Conservation (phyloP, 345 rosid species). For the Populus pruinosa region DNA sequence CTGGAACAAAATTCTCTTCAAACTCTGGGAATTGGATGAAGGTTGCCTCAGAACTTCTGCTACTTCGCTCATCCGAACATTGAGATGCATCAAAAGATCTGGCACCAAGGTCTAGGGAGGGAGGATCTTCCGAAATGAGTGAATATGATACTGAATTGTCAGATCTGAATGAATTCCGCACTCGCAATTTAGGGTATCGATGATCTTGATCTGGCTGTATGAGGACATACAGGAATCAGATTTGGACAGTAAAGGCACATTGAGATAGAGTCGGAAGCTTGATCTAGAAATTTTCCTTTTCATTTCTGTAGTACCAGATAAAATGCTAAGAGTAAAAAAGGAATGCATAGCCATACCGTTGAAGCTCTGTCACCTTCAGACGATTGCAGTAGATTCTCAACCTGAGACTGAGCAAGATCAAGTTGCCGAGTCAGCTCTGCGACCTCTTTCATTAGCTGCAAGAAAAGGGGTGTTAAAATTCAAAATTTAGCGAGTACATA, state of each 20-base stretch:
- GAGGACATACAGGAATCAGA: constrained; percentile 10
- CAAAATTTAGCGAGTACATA: not conserved
- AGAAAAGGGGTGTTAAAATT: constrained; percentile 2
- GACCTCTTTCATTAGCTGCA: constrained; percentile 69
- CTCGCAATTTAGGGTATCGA: constrained; percentile 66
- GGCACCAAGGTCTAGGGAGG: constrained; percentile 21
- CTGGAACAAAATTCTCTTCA: constrained; percentile 35
- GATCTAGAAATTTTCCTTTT: not conserved
- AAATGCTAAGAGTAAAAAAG: not conserved
- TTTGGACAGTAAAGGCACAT: constrained; percentile 2
- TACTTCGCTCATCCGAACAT: constrained; percentile 51
- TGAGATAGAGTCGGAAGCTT: constrained; percentile 10
- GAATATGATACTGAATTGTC: constrained; percentile 37
- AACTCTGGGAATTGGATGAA: constrained; percentile 50
- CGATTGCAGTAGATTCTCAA: constrained; percentile 49
- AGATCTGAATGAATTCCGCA: constrained; percentile 62
- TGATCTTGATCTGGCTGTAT: constrained; percentile 44
- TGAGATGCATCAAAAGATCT: constrained; percentile 46
- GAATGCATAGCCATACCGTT: constrained; percentile 28
- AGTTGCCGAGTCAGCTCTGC: constrained; percentile 46
- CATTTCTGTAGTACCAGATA: not conserved
- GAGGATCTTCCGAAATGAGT: constrained; percentile 38
- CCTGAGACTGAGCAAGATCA: constrained; percentile 54
- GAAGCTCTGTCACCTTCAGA: constrained; percentile 38
- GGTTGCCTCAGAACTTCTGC: constrained; percentile 50